These are phyloP conservation scores for Geotrichum aggregatum DNA, from an alignment of 1,139 yeast species.

Conservation along the genomic window DNA sequence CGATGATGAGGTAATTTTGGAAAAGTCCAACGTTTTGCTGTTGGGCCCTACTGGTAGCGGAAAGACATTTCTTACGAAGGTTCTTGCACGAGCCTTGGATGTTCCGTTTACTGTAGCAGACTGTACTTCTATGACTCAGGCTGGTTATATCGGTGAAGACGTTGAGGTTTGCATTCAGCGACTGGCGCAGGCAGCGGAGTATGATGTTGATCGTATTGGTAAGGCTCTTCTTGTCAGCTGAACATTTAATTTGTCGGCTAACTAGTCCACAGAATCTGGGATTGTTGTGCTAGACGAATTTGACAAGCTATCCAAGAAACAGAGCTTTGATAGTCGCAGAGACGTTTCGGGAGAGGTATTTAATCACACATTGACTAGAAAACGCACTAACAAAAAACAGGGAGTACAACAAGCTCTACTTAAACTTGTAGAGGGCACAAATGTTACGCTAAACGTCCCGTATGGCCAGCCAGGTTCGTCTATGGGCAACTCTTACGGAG, in stretches of 20 bases:
- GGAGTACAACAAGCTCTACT: constrained; percentile 55
- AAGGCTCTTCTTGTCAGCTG: neutral
- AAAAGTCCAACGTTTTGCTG: constrained; percentile 49
- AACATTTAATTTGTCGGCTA: constrained; percentile 25
- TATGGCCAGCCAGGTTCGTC: constrained; percentile 34
- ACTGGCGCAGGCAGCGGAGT: constrained; percentile 46
- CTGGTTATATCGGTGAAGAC: constrained; percentile 58
- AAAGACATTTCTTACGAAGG: constrained; percentile 50
- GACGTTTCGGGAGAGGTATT: constrained; percentile 50
- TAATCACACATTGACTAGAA: neutral
- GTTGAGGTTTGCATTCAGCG: constrained; percentile 52
- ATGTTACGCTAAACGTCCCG: constrained; percentile 45
- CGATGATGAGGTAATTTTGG: constrained; percentile 40
- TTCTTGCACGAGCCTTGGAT: constrained; percentile 47
- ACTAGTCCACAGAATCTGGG: constrained; percentile 43
- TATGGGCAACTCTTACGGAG: constrained; percentile 29
- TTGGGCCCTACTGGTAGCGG: constrained; percentile 59
- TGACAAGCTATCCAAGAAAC: constrained; percentile 50
- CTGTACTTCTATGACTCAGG: constrained; percentile 55
- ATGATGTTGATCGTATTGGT: constrained; percentile 42
- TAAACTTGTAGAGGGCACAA: constrained; percentile 52
- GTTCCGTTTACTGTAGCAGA: constrained; percentile 54
- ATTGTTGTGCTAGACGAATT: constrained; percentile 53
- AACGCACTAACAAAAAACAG: constrained; percentile 10
- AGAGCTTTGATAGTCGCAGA: constrained; percentile 44